These are phyloP conservation scores for Dionaea muscipula DNA, from an alignment of 179 eudicot genomes.

Conservation along the genomic window DNA sequence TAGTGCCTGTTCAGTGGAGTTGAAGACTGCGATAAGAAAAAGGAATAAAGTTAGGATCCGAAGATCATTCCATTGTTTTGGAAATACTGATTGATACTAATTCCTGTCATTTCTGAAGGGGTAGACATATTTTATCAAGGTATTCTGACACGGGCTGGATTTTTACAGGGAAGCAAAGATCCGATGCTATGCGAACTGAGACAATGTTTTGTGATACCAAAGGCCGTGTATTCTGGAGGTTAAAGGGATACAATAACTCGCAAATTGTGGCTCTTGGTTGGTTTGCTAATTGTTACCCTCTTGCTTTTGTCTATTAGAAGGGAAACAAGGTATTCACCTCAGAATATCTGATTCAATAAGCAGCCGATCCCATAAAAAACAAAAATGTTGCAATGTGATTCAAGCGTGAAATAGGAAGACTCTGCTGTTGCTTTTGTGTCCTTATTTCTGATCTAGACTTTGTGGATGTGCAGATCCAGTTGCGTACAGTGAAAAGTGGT, in stretches of 20 bases:
- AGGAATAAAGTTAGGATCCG: too few species aligned
- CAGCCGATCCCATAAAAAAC: too few species aligned
- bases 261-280: constrained; percentile 59
- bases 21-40: too few species aligned
- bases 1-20: too few species aligned
- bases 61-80: too few species aligned
- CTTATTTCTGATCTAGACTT: constrained; percentile 24
- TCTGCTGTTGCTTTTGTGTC: too few species aligned
- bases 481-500: constrained; percentile 56
- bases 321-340: neutral
- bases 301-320: neutral
- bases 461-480: constrained; percentile 27
- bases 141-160: neutral
- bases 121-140: neutral
- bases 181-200: constrained; percentile 54
- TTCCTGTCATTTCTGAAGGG: neutral
- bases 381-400: neutral
- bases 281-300: constrained; percentile 1
- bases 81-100: too few species aligned
- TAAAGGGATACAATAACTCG: constrained; percentile 34
- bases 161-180: constrained; percentile 33
- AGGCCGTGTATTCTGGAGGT: constrained; percentile 54
- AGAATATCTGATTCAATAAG: too few species aligned
- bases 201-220: constrained; percentile 33
- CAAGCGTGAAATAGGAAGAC: neutral